phyloP scores from a whole-genome alignment of 2,329 filamentous ascomycete species.

The Monosporascus sp. region DNA sequence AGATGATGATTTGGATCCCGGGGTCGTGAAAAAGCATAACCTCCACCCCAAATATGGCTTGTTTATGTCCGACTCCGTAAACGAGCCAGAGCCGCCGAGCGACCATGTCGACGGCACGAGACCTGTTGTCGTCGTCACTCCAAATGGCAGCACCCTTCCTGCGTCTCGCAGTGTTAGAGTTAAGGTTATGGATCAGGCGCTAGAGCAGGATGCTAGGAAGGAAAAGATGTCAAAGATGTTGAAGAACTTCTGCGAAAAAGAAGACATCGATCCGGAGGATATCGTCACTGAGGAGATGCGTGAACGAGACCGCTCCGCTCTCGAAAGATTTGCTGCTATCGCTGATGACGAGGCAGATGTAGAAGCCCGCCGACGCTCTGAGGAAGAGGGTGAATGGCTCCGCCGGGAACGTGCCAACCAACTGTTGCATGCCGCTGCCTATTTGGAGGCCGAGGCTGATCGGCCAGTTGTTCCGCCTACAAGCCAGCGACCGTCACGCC shows the following conservation, averaged over 20 bases:
- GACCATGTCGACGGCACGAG: slow-evolving; percentile 39
- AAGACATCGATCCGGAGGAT: slow-evolving; percentile 20
- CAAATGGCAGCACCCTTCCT: slow-evolving; percentile 42
- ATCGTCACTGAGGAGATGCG: slow-evolving; percentile 26
- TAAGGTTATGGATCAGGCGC: slow-evolving; percentile 24
- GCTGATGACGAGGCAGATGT: slow-evolving; percentile 8
- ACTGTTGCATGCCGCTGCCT: slow-evolving; percentile 19
- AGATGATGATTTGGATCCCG: slow-evolving; percentile 47
- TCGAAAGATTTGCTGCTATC: slow-evolving; percentile 11
- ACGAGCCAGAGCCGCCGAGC: slow-evolving; percentile 36
- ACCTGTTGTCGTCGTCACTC: slow-evolving; percentile 46
- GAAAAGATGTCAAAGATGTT: slow-evolving; percentile 15
- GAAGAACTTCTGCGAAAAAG: slow-evolving; percentile 13
- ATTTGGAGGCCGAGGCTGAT: slow-evolving; percentile 15
- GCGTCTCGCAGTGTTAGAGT: slow-evolving; percentile 38
- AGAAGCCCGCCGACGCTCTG: neutral
- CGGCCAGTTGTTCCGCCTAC: slow-evolving; percentile 7
- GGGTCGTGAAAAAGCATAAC: slow-evolving; percentile 42
- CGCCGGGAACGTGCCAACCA: slow-evolving; percentile 5
- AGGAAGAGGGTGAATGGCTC: slow-evolving; percentile 4
- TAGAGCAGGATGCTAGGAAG: slow-evolving; percentile 19
- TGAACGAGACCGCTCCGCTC: slow-evolving; percentile 18
- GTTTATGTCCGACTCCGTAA: slow-evolving; percentile 43
- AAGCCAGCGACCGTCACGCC: slow-evolving; percentile 26
- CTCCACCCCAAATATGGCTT: slow-evolving; percentile 52